Evolutionary conservation across 148 eudicot species (phyloP).

Genomic region (Suaeda aralocaspica): DNA sequence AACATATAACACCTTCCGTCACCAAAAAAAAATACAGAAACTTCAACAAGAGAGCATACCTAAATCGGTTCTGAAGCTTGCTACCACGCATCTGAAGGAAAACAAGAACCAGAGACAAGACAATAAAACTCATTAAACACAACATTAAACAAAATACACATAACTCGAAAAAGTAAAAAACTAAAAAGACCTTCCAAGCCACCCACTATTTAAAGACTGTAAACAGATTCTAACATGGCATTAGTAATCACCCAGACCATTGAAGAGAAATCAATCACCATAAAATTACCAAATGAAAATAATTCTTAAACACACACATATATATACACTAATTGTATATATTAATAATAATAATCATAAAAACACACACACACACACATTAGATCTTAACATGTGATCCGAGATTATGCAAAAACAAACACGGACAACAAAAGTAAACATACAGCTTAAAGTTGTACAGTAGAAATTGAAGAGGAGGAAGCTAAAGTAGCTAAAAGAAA

Average conservation of each 20-base stretch:
- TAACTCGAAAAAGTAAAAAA: not conserved
- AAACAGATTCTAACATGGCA: not conserved
- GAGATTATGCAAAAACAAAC: not conserved
- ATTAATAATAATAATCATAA: too few species aligned
- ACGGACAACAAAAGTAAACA: not conserved
- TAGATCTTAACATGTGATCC: not conserved
- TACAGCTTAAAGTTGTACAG: not conserved
- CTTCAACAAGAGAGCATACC: too few species aligned
- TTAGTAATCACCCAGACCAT: not conserved
- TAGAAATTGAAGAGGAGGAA: not conserved
- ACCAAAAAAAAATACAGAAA: conserved; percentile 10
- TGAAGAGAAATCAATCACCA: not conserved
- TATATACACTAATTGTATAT: too few species aligned
- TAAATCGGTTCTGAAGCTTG: conserved; percentile 91
- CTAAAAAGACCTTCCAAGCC: not conserved
- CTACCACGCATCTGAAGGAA: conserved; percentile 77
- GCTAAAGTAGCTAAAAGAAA: not conserved
- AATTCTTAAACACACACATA: too few species aligned
- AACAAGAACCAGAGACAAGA: conserved; percentile 20
- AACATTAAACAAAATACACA: not conserved
- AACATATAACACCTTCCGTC: not conserved
- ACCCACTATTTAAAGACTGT: not conserved
- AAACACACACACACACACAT: not conserved
- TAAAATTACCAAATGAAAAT: not conserved
- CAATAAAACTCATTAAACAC: conserved; percentile 7